phyloP scores from a whole-genome alignment of 176 grass and related monocot species.

The Triticum turgidum region DNA sequence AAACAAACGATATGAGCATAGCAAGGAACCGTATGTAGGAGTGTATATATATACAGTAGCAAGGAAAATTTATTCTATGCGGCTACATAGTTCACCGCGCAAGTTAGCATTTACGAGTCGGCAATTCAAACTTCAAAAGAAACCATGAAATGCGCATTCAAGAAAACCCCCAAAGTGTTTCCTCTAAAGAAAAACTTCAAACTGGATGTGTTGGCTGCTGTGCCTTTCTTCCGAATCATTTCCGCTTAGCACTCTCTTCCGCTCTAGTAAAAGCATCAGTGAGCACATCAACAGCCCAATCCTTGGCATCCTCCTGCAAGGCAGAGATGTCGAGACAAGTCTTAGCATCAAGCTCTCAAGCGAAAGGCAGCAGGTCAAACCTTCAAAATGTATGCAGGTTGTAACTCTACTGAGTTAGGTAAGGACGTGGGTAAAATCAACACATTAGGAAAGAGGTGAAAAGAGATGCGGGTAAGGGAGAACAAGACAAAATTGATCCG shows the following conservation, averaged over 20 bases:
- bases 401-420: not conserved
- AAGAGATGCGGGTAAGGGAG: not conserved
- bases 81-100: not conserved
- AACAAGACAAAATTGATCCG: not conserved
- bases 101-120: constrained; percentile 11
- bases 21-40: too few relatives aligned
- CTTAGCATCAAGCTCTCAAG: not conserved
- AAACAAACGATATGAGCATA: too few relatives aligned
- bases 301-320: constrained; percentile 76
- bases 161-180: not conserved
- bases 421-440: not conserved
- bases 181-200: not conserved
- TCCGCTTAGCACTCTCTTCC: constrained; percentile 75
- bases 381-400: not conserved
- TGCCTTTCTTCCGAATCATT: constrained; percentile 30
- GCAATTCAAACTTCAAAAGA: not conserved
- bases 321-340: not conserved
- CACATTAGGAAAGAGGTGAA: not conserved
- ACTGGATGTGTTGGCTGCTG: not conserved
- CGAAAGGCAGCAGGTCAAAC: not conserved
- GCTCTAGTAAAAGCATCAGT: constrained; percentile 71
- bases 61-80: not conserved
- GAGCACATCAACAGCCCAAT: constrained; percentile 79
- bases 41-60: not conserved
- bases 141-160: not conserved